Evolutionary conservation across 2,329 filamentous ascomycete species (phyloP), one percentile per base, ranked within the genome.

Genomic region (Aureobasidium uvarum): DNA sequence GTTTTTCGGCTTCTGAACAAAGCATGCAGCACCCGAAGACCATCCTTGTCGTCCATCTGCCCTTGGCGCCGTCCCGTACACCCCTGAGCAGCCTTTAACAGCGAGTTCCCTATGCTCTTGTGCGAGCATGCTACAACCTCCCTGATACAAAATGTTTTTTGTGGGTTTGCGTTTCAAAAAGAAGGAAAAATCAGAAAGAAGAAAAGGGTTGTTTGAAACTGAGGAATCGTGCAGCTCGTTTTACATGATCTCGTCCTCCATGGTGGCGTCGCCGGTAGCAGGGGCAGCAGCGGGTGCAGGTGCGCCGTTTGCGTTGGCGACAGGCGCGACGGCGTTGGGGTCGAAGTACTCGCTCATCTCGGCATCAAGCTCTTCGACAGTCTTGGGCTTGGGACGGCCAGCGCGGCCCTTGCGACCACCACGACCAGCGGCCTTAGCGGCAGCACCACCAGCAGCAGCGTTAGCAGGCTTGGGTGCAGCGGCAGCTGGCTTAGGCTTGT

Each of bases 311-410:
- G 79, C 81, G 50, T 77, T 76, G 5, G 79, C 75, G 65, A 80
- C 80, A 67, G 76, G 78, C 48, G 72, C 74, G 41, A 72, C 72
- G 31, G 71, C 69, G 56, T 74, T 79, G 36, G 76, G 75, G 62
- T 83, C 86, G 76, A 96, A 98, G 81, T 99, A 99, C 78, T 98
- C 95, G 23, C 87, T 88, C 95, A 99, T 99, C 78, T 99, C 95
- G 5, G 91, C 92, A 77, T 99, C 95, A 31, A 99, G 87, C 81
- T 99, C 93, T 76, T 96, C 94, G 1, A 89, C 87, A 0, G 92
- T 96, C 90, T 98, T 98, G 81, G 83, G 80, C 79, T 86, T 96
- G 83, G 73, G 87, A 80, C 70, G 89, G 83, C 72, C 89, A 69
- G 84, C 81, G 73, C 81, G 89, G 71, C 87, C 81, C 77, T 84